Conservation (phyloP, 345 rosid species). For the Adansonia digitata region DNA sequence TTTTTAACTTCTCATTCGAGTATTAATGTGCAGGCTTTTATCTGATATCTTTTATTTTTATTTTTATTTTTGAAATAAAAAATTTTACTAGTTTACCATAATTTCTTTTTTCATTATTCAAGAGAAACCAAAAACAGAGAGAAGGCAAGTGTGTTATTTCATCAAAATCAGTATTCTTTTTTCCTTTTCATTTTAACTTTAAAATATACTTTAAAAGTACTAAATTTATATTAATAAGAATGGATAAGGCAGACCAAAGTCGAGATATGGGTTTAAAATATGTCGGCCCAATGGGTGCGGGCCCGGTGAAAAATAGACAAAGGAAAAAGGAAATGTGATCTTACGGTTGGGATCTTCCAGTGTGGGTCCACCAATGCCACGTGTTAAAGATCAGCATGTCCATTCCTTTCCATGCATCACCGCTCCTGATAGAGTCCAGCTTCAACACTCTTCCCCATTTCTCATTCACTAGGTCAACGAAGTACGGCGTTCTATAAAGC, state of each 20-base stretch:
- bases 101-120: no score
- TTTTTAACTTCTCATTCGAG: no score
- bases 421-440: constrained; percentile 62
- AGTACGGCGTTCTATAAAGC: constrained; percentile 53
- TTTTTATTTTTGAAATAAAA: no score
- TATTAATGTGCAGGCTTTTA: no score
- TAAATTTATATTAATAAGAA: no score
- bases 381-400: constrained; percentile 81
- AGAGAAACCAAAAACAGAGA: neutral
- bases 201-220: no score
- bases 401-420: constrained; percentile 75
- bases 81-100: no score
- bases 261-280: neutral
- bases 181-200: no score
- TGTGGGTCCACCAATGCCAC: constrained; percentile 98
- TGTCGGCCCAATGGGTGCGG: neutral
- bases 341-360: constrained; percentile 65
- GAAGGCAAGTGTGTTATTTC: neutral
- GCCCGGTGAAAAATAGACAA: neutral
- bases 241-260: neutral
- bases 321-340: neutral
- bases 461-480: constrained; percentile 55
- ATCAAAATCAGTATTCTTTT: neutral
- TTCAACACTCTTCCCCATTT: constrained; percentile 53
- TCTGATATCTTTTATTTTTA: no score